phyloP scores from a whole-genome alignment of 1,139 yeast species.

The Saccharomyces hybrid region DNA sequence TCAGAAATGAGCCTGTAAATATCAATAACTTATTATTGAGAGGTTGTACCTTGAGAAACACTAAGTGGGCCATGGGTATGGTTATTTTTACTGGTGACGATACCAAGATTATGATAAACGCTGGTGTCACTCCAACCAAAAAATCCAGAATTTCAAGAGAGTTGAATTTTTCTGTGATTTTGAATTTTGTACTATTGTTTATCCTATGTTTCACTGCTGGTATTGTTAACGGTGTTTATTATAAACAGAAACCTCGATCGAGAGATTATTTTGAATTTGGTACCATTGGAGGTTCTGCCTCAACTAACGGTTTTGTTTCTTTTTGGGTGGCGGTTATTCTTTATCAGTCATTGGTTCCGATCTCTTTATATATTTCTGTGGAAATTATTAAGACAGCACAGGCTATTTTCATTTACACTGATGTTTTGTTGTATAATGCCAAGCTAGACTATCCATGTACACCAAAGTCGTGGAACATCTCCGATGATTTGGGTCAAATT shows the following conservation, averaged over 20 bases:
- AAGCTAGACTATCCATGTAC: conserved; percentile 89
- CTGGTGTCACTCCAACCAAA: conserved; percentile 91
- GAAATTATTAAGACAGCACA: conserved; percentile 94
- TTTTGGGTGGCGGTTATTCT: conserved; percentile 86
- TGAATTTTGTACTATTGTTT: conserved; percentile 71
- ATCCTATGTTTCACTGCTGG: conserved; percentile 78
- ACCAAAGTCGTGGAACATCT: conserved; percentile 94
- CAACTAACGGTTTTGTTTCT: conserved; percentile 72
- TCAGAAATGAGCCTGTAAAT: conserved; percentile 59
- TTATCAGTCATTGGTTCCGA: conserved; percentile 90
- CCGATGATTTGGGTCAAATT: conserved; percentile 94
- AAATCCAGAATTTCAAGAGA: conserved; percentile 76
- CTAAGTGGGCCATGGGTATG: conserved; percentile 88
- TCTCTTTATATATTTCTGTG: conserved; percentile 87
- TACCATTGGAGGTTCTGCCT: conserved; percentile 47
- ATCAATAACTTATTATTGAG: conserved; percentile 76
- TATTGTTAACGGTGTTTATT: conserved; percentile 72
- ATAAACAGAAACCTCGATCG: conserved; percentile 45
- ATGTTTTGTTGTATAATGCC: conserved; percentile 77
- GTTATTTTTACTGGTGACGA: conserved; percentile 88
- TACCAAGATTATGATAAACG: conserved; percentile 85
- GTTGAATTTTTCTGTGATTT: conserved; percentile 69
- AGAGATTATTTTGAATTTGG: conserved; percentile 67
- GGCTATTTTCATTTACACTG: conserved; percentile 88
- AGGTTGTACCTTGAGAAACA: conserved; percentile 85